These are phyloP conservation scores for Scortechinia acanthostroma DNA, from an alignment of 2,329 filamentous ascomycete species.

Conservation along the genomic window DNA sequence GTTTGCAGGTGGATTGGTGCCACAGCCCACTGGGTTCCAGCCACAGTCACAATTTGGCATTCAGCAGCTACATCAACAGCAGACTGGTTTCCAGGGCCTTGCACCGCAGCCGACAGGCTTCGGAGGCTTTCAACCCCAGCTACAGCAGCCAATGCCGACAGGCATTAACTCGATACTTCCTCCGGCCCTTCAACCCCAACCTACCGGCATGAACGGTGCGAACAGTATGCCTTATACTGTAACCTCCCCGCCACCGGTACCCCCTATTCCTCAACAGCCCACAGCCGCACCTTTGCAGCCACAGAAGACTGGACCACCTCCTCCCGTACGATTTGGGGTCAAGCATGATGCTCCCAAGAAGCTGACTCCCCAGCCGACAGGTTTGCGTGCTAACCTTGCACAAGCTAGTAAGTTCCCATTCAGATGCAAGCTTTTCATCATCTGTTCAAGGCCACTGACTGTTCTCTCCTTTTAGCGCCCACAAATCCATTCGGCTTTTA, in stretches of 20 bases:
- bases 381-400: slow-evolving; percentile 79
- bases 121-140: slow-evolving; percentile 21
- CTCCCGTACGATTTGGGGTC: slow-evolving; percentile 83
- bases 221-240: slow-evolving; percentile 29
- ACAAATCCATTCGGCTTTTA: slow-evolving; percentile 1
- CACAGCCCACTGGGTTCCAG: slow-evolving; percentile 11
- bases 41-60: slow-evolving; percentile 9
- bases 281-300: slow-evolving; percentile 59
- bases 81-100: slow-evolving; percentile 11
- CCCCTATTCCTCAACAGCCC: slow-evolving; percentile 40
- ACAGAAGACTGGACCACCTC: slow-evolving; percentile 79
- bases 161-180: slow-evolving; percentile 51
- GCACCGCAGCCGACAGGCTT: slow-evolving; percentile 36
- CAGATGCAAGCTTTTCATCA: background rate
- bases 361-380: slow-evolving; percentile 78
- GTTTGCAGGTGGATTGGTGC: too few relatives aligned
- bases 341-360: slow-evolving; percentile 60
- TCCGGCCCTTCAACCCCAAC: slow-evolving; percentile 41
- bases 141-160: slow-evolving; percentile 39
- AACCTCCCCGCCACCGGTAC: slow-evolving; percentile 31
- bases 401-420: slow-evolving; percentile 81
- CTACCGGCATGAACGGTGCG: slow-evolving; percentile 41
- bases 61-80: slow-evolving; percentile 13
- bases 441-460: background rate
- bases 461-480: background rate